phyloP scores from a whole-genome alignment of 148 eudicot species.

The Camellia sinensis region DNA sequence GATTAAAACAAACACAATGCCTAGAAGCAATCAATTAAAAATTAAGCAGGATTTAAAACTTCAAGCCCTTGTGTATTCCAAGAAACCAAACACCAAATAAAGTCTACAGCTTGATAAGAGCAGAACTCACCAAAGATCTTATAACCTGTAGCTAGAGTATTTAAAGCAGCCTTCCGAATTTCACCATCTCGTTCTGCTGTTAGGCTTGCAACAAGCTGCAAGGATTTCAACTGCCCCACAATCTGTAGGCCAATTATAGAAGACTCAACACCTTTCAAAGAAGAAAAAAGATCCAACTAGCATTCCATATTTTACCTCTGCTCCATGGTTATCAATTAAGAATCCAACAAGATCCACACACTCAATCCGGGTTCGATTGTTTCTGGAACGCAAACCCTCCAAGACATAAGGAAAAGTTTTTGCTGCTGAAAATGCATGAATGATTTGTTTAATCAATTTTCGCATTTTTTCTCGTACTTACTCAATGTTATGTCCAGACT shows the following conservation, averaged over 20 bases:
- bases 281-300: not conserved
- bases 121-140: constrained; percentile 79
- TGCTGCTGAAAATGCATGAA: constrained; percentile 70
- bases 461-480: constrained; percentile 85
- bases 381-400: constrained; percentile 92
- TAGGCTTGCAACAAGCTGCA: constrained; percentile 92
- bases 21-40: not conserved
- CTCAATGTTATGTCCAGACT: constrained; percentile 96
- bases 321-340: constrained; percentile 74
- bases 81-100: constrained; percentile 2
- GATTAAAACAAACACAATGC: not conserved
- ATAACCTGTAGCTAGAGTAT: constrained; percentile 81
- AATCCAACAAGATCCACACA: constrained; percentile 83
- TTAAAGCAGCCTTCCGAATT: constrained; percentile 84
- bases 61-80: not conserved
- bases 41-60: not conserved
- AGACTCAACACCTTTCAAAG: not conserved
- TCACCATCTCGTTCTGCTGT: constrained; percentile 98
- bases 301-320: constrained; percentile 51
- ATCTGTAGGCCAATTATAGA: constrained; percentile 40
- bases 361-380: constrained; percentile 83
- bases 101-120: not conserved
- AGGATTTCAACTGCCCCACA: constrained; percentile 75
- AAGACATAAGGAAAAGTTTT: constrained; percentile 76
- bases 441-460: constrained; percentile 75